These are phyloP conservation scores for Verticillium zaregamsianum DNA, from an alignment of 2,329 filamentous ascomycete genomes.

Conservation along the genomic window DNA sequence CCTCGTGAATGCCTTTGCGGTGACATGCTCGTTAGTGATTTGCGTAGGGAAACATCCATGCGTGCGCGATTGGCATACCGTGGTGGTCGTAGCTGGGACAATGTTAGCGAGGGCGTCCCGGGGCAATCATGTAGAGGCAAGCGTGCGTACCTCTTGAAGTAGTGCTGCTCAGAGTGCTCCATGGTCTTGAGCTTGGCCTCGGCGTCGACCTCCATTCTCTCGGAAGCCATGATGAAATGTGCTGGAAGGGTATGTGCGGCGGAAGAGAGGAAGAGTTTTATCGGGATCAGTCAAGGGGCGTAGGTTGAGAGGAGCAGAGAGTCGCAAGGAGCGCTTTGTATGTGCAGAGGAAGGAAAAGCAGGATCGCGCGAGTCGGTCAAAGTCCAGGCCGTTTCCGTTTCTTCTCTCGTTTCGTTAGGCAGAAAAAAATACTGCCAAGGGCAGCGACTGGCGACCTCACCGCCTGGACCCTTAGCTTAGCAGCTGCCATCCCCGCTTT, in stretches of 20 bases:
- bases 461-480: neutral
- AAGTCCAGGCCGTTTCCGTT: neutral
- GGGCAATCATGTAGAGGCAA: neutral
- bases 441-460: neutral
- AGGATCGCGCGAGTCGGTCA: neutral
- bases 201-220: slow-evolving; percentile 55
- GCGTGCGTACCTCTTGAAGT: slow-evolving; percentile 82
- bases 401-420: neutral
- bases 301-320: neutral
- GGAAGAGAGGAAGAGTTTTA: neutral
- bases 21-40: neutral
- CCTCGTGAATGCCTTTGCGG: slow-evolving; percentile 80
- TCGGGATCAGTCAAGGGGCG: neutral
- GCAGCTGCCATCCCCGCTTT: neutral
- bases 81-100: slow-evolving; percentile 87
- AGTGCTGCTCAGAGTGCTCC: slow-evolving; percentile 96
- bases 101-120: slow-evolving; percentile 12
- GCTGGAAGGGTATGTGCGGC: neutral
- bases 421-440: neutral
- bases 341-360: neutral
- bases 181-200: slow-evolving; percentile 65
- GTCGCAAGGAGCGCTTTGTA: neutral
- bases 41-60: too few species aligned
- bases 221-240: slow-evolving; percentile 34
- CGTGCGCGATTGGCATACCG: slow-evolving; percentile 49